Conservation (phyloP, 257 asterid genomes). For the Lavandula angustifolia region DNA sequence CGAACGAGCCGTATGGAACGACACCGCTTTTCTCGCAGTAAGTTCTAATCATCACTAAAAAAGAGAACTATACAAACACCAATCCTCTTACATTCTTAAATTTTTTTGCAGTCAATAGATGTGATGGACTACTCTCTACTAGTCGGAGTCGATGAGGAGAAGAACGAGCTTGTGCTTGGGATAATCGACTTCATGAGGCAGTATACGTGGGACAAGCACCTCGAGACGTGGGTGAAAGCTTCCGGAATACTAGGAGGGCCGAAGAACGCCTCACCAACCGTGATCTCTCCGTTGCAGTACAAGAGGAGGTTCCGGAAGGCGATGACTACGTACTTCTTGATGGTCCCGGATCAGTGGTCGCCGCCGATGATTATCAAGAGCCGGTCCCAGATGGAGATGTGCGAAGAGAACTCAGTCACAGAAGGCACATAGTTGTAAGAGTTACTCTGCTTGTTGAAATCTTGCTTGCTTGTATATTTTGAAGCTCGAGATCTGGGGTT, state of each 20-base stretch:
- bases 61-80: too few relatives aligned
- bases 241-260: constrained; percentile 95
- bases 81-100: too few relatives aligned
- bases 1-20: constrained; percentile 98
- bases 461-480: constrained; percentile 38
- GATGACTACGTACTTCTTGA: constrained; percentile 85
- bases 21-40: constrained; percentile 93
- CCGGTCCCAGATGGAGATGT: constrained; percentile 61
- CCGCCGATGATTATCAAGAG: constrained; percentile 61
- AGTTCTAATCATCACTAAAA: constrained; percentile 44
- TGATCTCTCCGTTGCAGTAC: constrained; percentile 91
- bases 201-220: constrained; percentile 97
- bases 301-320: constrained; percentile 95
- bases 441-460: constrained; percentile 27
- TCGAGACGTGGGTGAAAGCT: constrained; percentile 94
- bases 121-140: constrained; percentile 95
- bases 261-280: constrained; percentile 76
- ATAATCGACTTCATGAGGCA: constrained; percentile 98
- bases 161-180: constrained; percentile 92
- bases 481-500: constrained; percentile 24
- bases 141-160: constrained; percentile 90
- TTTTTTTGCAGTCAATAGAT: too few relatives aligned
- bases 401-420: constrained; percentile 54
- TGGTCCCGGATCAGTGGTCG: constrained; percentile 98
- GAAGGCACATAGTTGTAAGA: constrained; percentile 24